Base-by-base conservation (phyloP, 1,284 basidiomycete genomes). In the Cerrena zonata region DNA sequence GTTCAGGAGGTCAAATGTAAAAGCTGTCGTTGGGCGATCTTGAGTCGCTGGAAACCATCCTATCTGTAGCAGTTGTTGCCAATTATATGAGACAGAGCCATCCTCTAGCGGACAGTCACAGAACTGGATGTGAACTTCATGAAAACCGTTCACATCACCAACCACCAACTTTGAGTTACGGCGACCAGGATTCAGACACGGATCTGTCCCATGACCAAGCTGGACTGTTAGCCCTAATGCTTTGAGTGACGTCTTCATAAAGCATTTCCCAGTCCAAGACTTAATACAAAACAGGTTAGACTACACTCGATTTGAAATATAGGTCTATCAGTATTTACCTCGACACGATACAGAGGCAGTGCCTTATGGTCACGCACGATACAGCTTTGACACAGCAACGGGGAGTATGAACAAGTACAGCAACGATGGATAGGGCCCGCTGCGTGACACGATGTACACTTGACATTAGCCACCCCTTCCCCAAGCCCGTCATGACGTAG, bases 1-100 rank as follows among this genome's bases (percentile, higher is more conserved):
- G 15, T 61, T 51, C 11, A 61, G 47, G 11, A 58, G 21, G 2
- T 38, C 5, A 38, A 58, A 55, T 0, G 56, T 57, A 24, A 56
- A 48, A 15, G 43, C 52, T 1, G 59, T 56, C 22, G 43, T 50
- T 0, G 59, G 57, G n/a, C 53, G 46, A 4, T 39, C 10, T 5
- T 38, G 21, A 4, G 53, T 53, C 2, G 56, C 57, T 0, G 60
- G 60, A 22, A 48, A 59, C 10, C 53, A 50, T 19, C 47, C 40
- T 4, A 37, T 23, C 19, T 54, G 54, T 3, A 59, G 30, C 1
- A 59, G 41, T 23, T 59, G 57, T 4, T 12, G 23, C 47, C 45
- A 56, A 10, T 48, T 22, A 0, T 42, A 36, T 2, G 26, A 24
- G 3, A 44, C 4, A 2, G 39, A 7, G 0, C 22, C n/a, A 15